Percentiles rank a stretch among this genome's conserved stretches.
These are phyloP conservation scores for Nevesoporus exiguus DNA, from an alignment of 768 basidiomycete genomes.

Conservation along the genomic window DNA sequence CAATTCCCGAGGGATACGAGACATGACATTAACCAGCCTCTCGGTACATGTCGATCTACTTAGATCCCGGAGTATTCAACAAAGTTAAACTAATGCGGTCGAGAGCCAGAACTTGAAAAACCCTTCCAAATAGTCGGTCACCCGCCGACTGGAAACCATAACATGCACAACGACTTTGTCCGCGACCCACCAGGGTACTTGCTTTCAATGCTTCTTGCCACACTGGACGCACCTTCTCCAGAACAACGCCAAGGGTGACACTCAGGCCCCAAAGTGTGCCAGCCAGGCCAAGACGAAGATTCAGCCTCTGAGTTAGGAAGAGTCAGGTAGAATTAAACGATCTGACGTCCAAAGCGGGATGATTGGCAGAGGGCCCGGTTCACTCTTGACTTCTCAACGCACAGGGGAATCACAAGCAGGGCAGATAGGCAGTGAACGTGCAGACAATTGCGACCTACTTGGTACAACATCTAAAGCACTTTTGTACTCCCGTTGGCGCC, in stretches of 20 bases:
- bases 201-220: neutral
- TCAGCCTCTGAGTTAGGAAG: constrained; percentile 6
- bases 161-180: constrained; percentile 36
- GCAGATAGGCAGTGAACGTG: constrained; percentile 18
- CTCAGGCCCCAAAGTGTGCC: constrained; percentile 19
- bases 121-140: constrained; percentile 25
- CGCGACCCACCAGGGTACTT: constrained; percentile 24
- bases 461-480: constrained; percentile 27
- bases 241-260: constrained; percentile 10
- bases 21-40: constrained; percentile 7
- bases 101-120: constrained; percentile 25
- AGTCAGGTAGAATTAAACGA: constrained; percentile 17
- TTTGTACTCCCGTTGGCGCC: constrained; percentile 29
- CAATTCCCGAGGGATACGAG: constrained; percentile 13
- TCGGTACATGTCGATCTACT: too few species aligned
- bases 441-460: constrained; percentile 5
- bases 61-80: too few species aligned
- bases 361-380: constrained; percentile 21
- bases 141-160: constrained; percentile 25
- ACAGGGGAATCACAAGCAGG: neutral
- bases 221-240: neutral
- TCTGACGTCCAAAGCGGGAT: constrained; percentile 16
- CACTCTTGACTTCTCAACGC: constrained; percentile 10
- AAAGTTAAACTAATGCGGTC: too few species aligned
- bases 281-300: constrained; percentile 6